Percentiles rank a stretch among this genome's conserved stretches.
phyloP scores from a whole-genome alignment of 2,329 filamentous ascomycete genomes.

The Diaporthe sp. region DNA sequence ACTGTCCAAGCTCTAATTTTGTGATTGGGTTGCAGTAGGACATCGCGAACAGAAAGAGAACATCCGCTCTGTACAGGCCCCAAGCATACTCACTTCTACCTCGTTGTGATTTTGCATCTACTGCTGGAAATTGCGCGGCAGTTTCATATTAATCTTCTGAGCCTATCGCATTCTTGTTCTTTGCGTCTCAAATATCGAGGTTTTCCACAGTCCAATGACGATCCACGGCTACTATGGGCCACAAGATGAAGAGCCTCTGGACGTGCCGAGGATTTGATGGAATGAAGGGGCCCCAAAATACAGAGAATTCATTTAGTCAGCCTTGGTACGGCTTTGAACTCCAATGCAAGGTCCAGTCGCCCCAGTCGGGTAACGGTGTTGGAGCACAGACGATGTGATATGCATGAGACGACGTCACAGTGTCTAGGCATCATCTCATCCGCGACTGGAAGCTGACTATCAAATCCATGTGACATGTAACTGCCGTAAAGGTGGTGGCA shows the following conservation, averaged over 20 bases:
- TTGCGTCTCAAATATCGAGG: not conserved
- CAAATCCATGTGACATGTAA: not conserved
- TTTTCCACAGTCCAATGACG: not conserved
- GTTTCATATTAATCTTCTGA: not conserved
- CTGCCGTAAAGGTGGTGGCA: not conserved
- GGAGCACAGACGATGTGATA: not conserved
- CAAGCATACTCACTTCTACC: not conserved
- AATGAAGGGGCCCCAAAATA: too few relatives aligned
- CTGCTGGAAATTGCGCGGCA: too few relatives aligned
- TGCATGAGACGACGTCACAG: not conserved
- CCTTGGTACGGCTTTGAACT: not conserved
- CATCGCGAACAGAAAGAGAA: not conserved
- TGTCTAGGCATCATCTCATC: not conserved
- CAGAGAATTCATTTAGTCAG: not conserved
- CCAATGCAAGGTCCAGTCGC: not conserved
- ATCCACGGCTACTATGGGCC: not conserved
- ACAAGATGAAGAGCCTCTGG: not conserved
- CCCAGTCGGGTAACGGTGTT: not conserved
- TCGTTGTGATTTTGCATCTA: not conserved
- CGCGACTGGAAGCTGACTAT: not conserved
- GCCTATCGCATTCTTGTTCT: not conserved
- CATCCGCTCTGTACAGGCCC: not conserved
- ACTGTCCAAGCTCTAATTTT: too few relatives aligned
- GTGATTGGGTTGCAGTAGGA: too few relatives aligned
- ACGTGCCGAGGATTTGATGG: not conserved